Evolutionary conservation across 345 rosid genomes (phyloP), one percentile per base, ranked within the genome.

Genomic region (Linum lewisii): DNA sequence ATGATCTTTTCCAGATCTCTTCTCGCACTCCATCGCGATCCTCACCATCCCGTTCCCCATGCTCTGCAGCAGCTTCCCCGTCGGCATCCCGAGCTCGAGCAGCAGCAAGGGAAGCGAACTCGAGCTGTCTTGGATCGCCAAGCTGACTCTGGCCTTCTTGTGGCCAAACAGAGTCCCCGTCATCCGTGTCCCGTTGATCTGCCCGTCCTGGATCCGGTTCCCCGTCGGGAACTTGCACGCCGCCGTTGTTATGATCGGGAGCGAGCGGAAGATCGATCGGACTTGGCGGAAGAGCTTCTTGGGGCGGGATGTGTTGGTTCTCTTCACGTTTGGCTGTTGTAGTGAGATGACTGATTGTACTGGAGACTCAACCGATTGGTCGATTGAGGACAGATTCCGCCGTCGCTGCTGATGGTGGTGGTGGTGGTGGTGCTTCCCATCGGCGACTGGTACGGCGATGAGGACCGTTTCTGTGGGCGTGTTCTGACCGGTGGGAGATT

Each of bases 11-110:
- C n/a, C n/a, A n/a, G n/a, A n/a, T n/a, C 73, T 80, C 64, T 84
- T 91, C 64, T 91, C 96, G 15, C 85, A 81, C 57, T 91, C 98
- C 10, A 91, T 45, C 6, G 95, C 93, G n/a, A 91, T 78, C 64
- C 95, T 61, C 2, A 86, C 86, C 0, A 86, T 67, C 25, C 96
- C 96, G 45, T 63, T 52, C 6, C 90, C 95, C 74, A 88, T 82
- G 19, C 86, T 92, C 10, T 88, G 88, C 4, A 88, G 80, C 0
- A 91, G 75, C 38, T 86, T 91, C 23, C 90, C 92, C 0, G 98
- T 91, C 0, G 80, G 91, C 0, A 88, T 67, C 11, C 86, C 87
- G 0, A 91, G 67, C 69, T 91, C 95, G 7, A 88, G 77, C 24
- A 91, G 34, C 0, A 88, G 63, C 24, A 80, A 66, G 0, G 98